phyloP scores from a whole-genome alignment of 1,139 yeast species.

The Eremothecium cymbalariae region DNA sequence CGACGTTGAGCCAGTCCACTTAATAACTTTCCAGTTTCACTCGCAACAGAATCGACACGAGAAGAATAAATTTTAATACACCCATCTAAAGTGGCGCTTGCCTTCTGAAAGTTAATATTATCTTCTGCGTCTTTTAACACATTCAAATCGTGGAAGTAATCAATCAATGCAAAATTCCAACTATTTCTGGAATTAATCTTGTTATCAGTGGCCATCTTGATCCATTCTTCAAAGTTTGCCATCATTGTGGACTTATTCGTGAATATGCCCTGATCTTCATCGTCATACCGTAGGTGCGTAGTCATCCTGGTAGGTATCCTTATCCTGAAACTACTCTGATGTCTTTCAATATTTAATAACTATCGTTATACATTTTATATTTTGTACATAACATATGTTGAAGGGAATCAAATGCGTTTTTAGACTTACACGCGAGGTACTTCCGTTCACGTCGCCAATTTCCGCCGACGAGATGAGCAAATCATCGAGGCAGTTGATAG shows the following conservation, averaged over 20 bases:
- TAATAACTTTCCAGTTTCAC: constrained; percentile 77
- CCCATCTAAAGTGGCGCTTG: constrained; percentile 75
- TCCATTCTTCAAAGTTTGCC: constrained; percentile 85
- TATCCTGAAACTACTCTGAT: too few species aligned
- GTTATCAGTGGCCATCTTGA: constrained; percentile 82
- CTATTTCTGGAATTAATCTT: constrained; percentile 58
- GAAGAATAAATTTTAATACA: constrained; percentile 79
- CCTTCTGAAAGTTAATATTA: constrained; percentile 56
- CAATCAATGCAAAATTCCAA: constrained; percentile 85
- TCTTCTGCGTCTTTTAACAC: constrained; percentile 31
- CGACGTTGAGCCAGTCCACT: constrained; percentile 51
- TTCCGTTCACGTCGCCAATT: too few species aligned
- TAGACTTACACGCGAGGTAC: too few species aligned
- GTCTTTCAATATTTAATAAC: too few species aligned
- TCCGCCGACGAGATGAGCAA: too few species aligned
- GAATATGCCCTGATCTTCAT: constrained; percentile 25
- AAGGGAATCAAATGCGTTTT: not conserved
- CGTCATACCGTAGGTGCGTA: constrained; percentile 20
- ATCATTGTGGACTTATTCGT: constrained; percentile 36
- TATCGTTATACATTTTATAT: not conserved
- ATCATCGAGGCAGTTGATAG: too few species aligned
- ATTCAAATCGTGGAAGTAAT: constrained; percentile 47
- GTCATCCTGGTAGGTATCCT: constrained; percentile 19
- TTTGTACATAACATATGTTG: constrained; percentile 1
- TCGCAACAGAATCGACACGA: constrained; percentile 85